Conservation (phyloP, 2,329 filamentous ascomycete species). For the Pyrenochaeta sp. region DNA sequence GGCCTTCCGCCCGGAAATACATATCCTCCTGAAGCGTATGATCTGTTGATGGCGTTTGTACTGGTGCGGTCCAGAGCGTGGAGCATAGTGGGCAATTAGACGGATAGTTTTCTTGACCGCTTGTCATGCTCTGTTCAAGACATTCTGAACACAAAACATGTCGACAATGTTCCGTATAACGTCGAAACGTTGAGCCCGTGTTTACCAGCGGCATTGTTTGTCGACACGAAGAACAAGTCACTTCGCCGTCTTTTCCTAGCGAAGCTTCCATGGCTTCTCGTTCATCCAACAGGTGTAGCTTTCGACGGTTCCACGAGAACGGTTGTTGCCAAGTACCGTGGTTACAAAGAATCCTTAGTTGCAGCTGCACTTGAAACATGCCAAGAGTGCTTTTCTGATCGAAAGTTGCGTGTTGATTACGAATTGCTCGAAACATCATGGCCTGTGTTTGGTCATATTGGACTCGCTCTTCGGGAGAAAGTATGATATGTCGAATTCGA, state of each 20-base stretch:
- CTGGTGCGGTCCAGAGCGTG: conserved; percentile 13
- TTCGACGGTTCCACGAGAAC: conserved; percentile 54
- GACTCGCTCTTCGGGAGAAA: conserved; percentile 31
- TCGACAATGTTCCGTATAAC: conserved; percentile 33
- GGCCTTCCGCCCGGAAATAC: conserved; percentile 41
- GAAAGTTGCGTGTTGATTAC: conserved; percentile 47
- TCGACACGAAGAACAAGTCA: conserved; percentile 42
- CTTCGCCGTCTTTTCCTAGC: conserved; percentile 32
- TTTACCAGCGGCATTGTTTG: conserved; percentile 33
- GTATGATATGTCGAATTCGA: conserved; percentile 33
- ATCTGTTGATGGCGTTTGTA: background rate
- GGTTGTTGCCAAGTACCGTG: conserved; percentile 60
- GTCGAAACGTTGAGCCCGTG: conserved; percentile 29
- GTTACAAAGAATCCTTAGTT: conserved; percentile 60
- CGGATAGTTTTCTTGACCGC: conserved; percentile 6
- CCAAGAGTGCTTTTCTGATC: conserved; percentile 52
- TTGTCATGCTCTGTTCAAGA: conserved; percentile 30
- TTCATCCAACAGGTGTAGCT: conserved; percentile 46
- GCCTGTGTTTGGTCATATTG: conserved; percentile 15
- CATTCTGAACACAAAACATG: conserved; percentile 49
- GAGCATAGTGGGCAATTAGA: conserved; percentile 34
- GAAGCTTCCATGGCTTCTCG: conserved; percentile 43
- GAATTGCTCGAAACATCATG: conserved; percentile 51
- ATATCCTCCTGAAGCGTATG: conserved; percentile 25
- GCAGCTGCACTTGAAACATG: conserved; percentile 58